Conservation (phyloP, 2,329 filamentous ascomycete genomes). For the Scedosporium aurantiacum region DNA sequence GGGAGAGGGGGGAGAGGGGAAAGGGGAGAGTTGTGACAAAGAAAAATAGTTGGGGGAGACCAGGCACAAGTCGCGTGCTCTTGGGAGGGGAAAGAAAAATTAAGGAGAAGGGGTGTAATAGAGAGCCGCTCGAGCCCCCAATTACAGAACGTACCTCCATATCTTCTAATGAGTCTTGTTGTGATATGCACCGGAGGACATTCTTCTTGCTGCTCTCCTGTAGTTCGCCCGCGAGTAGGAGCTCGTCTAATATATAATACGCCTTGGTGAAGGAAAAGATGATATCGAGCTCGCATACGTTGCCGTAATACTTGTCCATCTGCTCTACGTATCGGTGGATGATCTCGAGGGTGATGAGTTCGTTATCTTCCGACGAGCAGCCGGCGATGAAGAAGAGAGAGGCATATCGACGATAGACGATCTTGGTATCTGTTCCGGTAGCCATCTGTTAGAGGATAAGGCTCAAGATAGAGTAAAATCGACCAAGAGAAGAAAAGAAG, state of each 20-base stretch:
- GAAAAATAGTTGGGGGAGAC: not conserved
- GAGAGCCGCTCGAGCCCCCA: slow-evolving; percentile 9
- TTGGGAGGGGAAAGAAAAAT: not conserved
- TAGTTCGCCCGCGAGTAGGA: slow-evolving; percentile 88
- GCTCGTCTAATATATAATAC: slow-evolving; percentile 96
- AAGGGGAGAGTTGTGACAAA: not conserved
- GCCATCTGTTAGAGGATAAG: slow-evolving; percentile 9
- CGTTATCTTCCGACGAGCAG: slow-evolving; percentile 94
- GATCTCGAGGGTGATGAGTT: slow-evolving; percentile 94
- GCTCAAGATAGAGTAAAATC: not conserved
- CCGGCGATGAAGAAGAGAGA: slow-evolving; percentile 99
- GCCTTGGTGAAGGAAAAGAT: slow-evolving; percentile 99
- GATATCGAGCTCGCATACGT: slow-evolving; percentile 98
- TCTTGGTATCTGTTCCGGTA: slow-evolving; percentile 68
- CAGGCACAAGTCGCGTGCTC: not conserved
- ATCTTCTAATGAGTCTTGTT: slow-evolving; percentile 95
- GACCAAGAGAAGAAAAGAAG: slow-evolving; percentile 3
- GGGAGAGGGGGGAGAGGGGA: not conserved
- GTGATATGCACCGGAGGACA: slow-evolving; percentile 85
- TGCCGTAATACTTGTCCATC: slow-evolving; percentile 99
- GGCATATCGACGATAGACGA: slow-evolving; percentile 96
- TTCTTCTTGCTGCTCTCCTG: slow-evolving; percentile 99
- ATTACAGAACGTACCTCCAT: slow-evolving; percentile 73
- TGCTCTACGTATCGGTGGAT: slow-evolving; percentile 99
- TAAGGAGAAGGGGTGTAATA: slow-evolving; percentile 1